Percentiles rank a stretch among this genome's conserved stretches.
Conservation (phyloP, 1,284 basidiomycete genomes). For the Vanrija sp. region DNA sequence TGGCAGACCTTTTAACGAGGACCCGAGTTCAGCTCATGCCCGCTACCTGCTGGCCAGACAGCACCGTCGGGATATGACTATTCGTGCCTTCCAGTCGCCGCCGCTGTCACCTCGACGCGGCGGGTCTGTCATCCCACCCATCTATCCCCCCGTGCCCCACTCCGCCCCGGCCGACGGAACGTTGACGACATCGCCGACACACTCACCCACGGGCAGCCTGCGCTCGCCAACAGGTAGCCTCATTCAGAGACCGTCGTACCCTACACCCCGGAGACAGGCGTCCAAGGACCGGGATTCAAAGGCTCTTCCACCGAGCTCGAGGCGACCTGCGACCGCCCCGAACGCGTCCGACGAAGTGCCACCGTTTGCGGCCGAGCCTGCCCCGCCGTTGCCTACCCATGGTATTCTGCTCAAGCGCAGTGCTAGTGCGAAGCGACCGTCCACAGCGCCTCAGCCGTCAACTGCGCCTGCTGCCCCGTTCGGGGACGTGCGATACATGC, state of each 20-base stretch:
- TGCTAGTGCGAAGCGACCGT: no score
- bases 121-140: not conserved
- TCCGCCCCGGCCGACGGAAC: not conserved
- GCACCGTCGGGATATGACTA: slow-evolving; percentile 34
- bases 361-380: no score
- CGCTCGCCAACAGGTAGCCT: not conserved
- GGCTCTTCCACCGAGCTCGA: no score
- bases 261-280: not conserved
- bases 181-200: not conserved
- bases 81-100: slow-evolving; percentile 39
- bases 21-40: slow-evolving; percentile 27
- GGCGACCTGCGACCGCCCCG: no score
- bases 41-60: slow-evolving; percentile 37
- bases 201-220: not conserved
- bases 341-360: no score
- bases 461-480: no score
- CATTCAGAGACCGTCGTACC: slow-evolving; percentile 1
- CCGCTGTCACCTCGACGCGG: not conserved
- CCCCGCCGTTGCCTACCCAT: no score
- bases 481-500: no score
- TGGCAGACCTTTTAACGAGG: slow-evolving; percentile 1
- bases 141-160: not conserved
- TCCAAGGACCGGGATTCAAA: no score
- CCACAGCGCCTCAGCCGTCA: no score
- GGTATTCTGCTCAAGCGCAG: no score